Base-by-base conservation (phyloP, 371 early-diverging fungal species). In the Mucor plumbeus region DNA sequence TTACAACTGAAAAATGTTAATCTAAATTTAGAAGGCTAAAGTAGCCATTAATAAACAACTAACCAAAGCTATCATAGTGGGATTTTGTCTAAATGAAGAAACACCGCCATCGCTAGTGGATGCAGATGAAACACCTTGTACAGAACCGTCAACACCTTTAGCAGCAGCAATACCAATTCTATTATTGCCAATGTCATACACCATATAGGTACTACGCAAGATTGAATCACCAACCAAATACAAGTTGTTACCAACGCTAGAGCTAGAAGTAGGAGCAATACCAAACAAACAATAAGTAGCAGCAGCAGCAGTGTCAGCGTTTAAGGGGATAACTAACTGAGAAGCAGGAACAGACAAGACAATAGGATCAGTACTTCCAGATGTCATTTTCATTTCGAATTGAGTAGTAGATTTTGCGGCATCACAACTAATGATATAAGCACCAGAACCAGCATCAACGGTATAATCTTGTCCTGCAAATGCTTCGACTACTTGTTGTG, bases 121-220 rank as follows among this genome's bases (percentile, higher is more conserved):
- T 34, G 38, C 35, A 41, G 54, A 40, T 31, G 70, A 70, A 10
- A 58, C 41, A 35, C 77, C 75, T 64, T 71, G 60, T 5, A 82
- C 78, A 47, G 62, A 44, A 17, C 78, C 73, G 13, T 41, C 62
- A 0, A 70, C 54, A 39, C 74, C 74, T 5, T 62, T 56, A 19
- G 84, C 79, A 34, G 76, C 56, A 21, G 80, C 84, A 61, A 83
- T 69, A 57, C 84, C 84, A 1, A 83, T 48, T 19, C 68, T 68
- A 19, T 76, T 70, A 4, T 76, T 68, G 1, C 59, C 75, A 61
- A 76, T 70, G 66, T 83, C 84, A 72, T 76, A 83, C 1, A 79
- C 81, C 39, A 79, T 63, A 38, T 83, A 83, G 35, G 71, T 65
- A 39, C 74, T 69, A 14, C 78, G 75, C 31, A 83, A 57, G 4